These are phyloP conservation scores for Chrysanthemum lavandulifolium DNA, from an alignment of 129 eudicot species.

Conservation along the genomic window DNA sequence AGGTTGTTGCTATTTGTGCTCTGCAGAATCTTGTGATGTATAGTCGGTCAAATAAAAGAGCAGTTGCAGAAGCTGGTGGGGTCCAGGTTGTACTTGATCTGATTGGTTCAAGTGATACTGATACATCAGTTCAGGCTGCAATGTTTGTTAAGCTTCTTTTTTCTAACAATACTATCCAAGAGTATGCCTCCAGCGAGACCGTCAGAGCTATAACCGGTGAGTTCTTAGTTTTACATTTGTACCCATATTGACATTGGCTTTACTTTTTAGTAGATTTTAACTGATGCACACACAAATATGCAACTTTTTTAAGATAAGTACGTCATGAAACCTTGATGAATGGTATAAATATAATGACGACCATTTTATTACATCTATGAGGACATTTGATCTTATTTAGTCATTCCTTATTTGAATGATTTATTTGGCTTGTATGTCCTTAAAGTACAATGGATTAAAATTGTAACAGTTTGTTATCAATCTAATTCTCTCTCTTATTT, in stretches of 20 bases:
- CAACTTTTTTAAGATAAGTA: neutral
- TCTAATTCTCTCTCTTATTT: neutral
- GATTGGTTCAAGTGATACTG: slow-evolving; percentile 93
- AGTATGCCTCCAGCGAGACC: slow-evolving; percentile 98
- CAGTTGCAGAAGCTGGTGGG: slow-evolving; percentile 99
- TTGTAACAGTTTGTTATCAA: slow-evolving; percentile 10
- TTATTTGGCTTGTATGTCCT: too few species aligned
- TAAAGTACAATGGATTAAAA: neutral
- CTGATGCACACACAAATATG: neutral
- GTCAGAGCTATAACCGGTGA: slow-evolving; percentile 99
- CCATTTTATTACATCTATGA: too few species aligned
- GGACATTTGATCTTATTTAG: neutral
- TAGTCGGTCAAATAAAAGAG: slow-evolving; percentile 93
- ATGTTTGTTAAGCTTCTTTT: slow-evolving; percentile 95
- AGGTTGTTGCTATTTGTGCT: slow-evolving; percentile 96
- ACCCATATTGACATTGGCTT: neutral
- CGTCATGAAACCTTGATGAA: neutral
- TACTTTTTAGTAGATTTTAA: slow-evolving; percentile 5
- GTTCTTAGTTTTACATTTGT: slow-evolving; percentile 3
- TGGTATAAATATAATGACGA: neutral
- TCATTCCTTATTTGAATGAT: too few species aligned
- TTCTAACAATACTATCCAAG: slow-evolving; percentile 91
- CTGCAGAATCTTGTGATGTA: slow-evolving; percentile 97
- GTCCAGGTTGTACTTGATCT: slow-evolving; percentile 93
- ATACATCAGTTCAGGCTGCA: slow-evolving; percentile 93